A percentile compares a stretch with the other conserved stretches of the same genome.
These are phyloP conservation scores for Drechslerella coelobrocha DNA, from an alignment of 2,329 filamentous ascomycete genomes.

Conservation along the genomic window DNA sequence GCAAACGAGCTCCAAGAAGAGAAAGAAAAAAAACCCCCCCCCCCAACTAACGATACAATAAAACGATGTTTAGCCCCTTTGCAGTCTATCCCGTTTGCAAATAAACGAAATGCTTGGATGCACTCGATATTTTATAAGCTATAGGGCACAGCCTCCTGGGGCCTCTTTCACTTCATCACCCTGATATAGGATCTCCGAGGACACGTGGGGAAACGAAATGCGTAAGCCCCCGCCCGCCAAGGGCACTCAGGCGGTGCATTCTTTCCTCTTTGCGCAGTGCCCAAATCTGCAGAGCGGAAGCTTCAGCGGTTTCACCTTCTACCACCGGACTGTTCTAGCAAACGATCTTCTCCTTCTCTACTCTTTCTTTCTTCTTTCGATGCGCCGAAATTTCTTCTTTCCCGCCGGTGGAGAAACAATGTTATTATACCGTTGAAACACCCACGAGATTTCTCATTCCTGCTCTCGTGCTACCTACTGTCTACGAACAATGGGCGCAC, in stretches of 20 bases:
- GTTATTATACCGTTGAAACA: too few relatives aligned
- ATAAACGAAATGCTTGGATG: neutral
- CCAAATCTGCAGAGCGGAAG: neutral
- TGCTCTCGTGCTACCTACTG: neutral
- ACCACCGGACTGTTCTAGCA: neutral
- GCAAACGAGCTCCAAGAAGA: too few relatives aligned
- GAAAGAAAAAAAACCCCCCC: neutral
- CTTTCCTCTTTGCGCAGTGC: neutral
- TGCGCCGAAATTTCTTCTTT: too few relatives aligned
- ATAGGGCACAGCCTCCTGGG: neutral
- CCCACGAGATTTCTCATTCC: too few relatives aligned
- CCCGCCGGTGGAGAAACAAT: too few relatives aligned
- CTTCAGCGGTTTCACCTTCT: constrained; percentile 7
- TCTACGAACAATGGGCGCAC: neutral
- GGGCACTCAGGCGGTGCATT: neutral
- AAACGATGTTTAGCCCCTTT: too few relatives aligned
- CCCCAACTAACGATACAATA: too few relatives aligned
- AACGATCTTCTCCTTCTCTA: neutral
- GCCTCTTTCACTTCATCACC: neutral
- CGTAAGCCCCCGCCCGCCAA: constrained; percentile 6
- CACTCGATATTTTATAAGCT: too few relatives aligned
- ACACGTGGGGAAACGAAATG: constrained; percentile 5
- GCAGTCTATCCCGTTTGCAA: constrained; percentile 4
- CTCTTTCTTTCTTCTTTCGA: neutral
- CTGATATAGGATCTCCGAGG: constrained; percentile 1